Base-by-base conservation (phyloP, 257 asterid species). In the Cinchona pubescens region DNA sequence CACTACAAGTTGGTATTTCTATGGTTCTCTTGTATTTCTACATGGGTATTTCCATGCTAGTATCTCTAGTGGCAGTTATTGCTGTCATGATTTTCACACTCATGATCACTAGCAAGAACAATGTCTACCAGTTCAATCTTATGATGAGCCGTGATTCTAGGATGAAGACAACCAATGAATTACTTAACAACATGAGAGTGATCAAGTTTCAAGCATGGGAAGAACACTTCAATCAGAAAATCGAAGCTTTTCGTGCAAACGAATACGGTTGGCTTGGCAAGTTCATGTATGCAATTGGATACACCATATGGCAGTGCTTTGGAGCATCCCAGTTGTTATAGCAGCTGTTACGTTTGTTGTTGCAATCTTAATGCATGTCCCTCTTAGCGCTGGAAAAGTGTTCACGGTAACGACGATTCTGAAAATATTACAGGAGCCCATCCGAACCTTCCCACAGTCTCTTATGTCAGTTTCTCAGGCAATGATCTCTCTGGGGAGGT, bases 201-300 rank as follows among this genome's bases (percentile, higher is more conserved):
- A 88, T 91, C 73, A 91, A 88, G 76, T 89, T 91, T 53, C 97
- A 91, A 62, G 97, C 93, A 7, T 91, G 97, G 97, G 97, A 91
- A 69, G 90, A 89, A 62, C 89, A 89, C 63, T 91, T 91, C 78
- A 64, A 45, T 48, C 53, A 80, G 64, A 87, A 75, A 73, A 86
- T 91, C n/a, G 83, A 60, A 14, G 53, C 80, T 5, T 76, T 86
- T 37, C 84, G 97, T 0, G 83, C 71, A 15, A 38, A 46, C 30
- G 96, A 91, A 75, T 88, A 66, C 14, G 55, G 75, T 0, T 91
- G 97, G 97, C 86, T 91, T 1, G 40, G 82, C 29, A 91, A 88
- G 80, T 87, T 89, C 53, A 68, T 80, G 81, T 91, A 76, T 73
- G 46, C 64, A 7, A 25, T 85, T 5, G 27, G n/a, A n/a, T 88